Base-by-base conservation (phyloP, 441 rosid genomes). In the Lagerstroemia fauriei region DNA sequence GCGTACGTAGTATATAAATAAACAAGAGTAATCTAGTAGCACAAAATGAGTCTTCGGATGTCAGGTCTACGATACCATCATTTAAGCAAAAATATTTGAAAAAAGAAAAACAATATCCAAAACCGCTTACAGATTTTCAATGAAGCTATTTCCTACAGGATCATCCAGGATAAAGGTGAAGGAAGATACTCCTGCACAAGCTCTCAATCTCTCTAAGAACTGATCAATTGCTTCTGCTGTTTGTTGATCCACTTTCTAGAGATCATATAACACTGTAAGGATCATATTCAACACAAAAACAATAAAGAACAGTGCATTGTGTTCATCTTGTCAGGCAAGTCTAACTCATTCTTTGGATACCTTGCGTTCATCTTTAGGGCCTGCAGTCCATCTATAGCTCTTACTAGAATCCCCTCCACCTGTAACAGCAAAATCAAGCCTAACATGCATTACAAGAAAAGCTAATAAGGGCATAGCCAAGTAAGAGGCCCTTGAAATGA, bases 81-180 rank as follows among this genome's bases (percentile, higher is more conserved):
- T 6, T 25, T 32, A 66, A 48, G 50, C 5, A 71, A 31, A 53
- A 59, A 44, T 32, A 8, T 31, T 77, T 66, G 14, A 82, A 11
- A 57, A 61, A 8, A 69, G n/a, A n/a, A n/a, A n/a, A n/a, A n/a
- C n/a, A n/a, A n/a, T n/a, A n/a, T 32, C 24, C 34, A 29, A 69
- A 57, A 79, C 41, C 53, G 48, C 98, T 94, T 92, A 95, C 98
- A 90, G 99, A 80, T 95, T 96, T 85, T 96, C 99, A 80, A 96
- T 88, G 87, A 95, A 96, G 91, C 99, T 92, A 90, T 96, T 96
- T 83, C 99, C 99, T 74, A 96, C 90, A 77, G 98, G 97, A 89
- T 96, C 99, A 83, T 96, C 96, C 83, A 96, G 89, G 85, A 93
- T 86, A 87, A 95, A 89, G 83, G 96, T 92, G 83, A 94, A 95